A percentile compares a stretch with the other conserved stretches of the same genome.
These are phyloP conservation scores for Mycosphaerella arachidis DNA, from an alignment of 2,329 filamentous ascomycete genomes.

Conservation along the genomic window DNA sequence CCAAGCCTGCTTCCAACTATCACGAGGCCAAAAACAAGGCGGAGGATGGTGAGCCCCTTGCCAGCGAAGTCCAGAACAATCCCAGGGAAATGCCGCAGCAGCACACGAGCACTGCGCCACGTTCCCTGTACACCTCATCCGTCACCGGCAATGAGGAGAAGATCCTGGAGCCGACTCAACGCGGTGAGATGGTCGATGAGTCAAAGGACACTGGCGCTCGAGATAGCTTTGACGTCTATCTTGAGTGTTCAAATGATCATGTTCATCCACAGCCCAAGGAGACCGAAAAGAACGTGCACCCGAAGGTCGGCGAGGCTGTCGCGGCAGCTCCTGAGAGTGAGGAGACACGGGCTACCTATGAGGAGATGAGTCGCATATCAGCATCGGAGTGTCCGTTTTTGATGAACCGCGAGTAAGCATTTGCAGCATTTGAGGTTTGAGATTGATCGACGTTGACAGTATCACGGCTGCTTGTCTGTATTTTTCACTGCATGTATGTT, in stretches of 20 bases:
- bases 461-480: not conserved
- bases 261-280: slow-evolving; percentile 35
- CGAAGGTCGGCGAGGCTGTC: slow-evolving; percentile 35
- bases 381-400: slow-evolving; percentile 34
- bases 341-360: slow-evolving; percentile 34
- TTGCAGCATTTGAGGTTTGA: not conserved
- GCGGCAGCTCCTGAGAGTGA: slow-evolving; percentile 29
- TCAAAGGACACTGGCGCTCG: slow-evolving; percentile 18
- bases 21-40: slow-evolving; percentile 11
- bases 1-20: slow-evolving; percentile 22
- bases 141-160: slow-evolving; percentile 19
- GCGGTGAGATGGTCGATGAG: slow-evolving; percentile 21
- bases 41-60: not conserved
- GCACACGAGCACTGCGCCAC: slow-evolving; percentile 2
- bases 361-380: slow-evolving; percentile 36
- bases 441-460: not conserved
- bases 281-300: slow-evolving; percentile 31
- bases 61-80: slow-evolving; percentile 4
- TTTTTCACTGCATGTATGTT: not conserved
- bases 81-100: not conserved
- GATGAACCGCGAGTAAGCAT: slow-evolving; percentile 35
- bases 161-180: slow-evolving; percentile 8
- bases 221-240: slow-evolving; percentile 31
- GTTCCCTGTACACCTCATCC: slow-evolving; percentile 23
- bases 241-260: slow-evolving; percentile 25